Base-by-base conservation (phyloP, 176 grass and related monocot genomes). In the Pharus latifolius region DNA sequence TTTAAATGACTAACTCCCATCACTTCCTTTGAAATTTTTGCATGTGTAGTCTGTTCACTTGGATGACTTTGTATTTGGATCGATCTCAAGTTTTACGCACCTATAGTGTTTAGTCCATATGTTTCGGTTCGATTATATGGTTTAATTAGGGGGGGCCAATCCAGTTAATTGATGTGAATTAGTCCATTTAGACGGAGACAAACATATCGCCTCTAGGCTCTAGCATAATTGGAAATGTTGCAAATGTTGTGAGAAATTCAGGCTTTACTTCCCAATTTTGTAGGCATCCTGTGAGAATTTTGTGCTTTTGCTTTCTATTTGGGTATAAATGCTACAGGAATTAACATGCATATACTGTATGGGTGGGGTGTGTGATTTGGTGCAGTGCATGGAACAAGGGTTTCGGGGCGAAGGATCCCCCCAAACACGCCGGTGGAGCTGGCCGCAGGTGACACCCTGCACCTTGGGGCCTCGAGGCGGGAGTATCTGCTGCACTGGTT, bases 351-450 rank as follows among this genome's bases (percentile, higher is more conserved):
- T 24, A 45, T 74, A 10, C 55, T 29, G 27, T 52, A 18, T 48
- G 13, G 23, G 29, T 54, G 69, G 12, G 22, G 22, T 75, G 42
- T 38, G 5, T 14, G 40, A 20, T 48, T 40, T 37, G 49, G 26
- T 49, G 10, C 82, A 99, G 95, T 94, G 72, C 95, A 94, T 78
- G 95, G 95, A 70, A 99, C 95, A 4, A 86, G 90, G 87, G 47
- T 99, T 55, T 91, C 87, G 54, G 95, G 95, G 30, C 73, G 32
- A 27, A 88, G 72, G 78, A 99, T 99, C 60, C 63, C 76, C 23
- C 78, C 90, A 3, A 79, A 88, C 54, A 50, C 75, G 26, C 63
- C 65, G 12, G 79, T 94, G 37, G 79, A 91, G 22, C 60, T 99
- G 22, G 75, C 65, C 3, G 73, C 73, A 5, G 95, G 90, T 44